Evolutionary conservation across 2,329 filamentous ascomycete genomes (phyloP), one percentile per base, ranked within the genome.

Genomic region (Diaporthe humulicola): DNA sequence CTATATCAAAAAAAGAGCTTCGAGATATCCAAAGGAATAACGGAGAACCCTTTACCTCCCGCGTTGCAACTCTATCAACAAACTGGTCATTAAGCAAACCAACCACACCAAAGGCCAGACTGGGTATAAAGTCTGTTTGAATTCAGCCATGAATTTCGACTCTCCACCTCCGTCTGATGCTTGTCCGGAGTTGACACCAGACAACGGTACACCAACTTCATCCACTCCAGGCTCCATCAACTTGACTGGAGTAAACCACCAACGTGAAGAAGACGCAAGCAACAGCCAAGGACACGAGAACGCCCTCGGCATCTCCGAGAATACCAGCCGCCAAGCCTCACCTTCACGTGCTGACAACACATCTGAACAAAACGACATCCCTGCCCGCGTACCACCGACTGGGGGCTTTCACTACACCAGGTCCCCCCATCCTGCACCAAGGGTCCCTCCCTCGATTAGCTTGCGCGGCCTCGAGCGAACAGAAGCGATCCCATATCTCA

Each of bases 161-260:
- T 25, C 40, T 50, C 9, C 54, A 9, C 69, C 54, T 36, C 30
- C 38, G 3, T 36, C 8, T 45, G 54, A 38, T 25, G 69, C 19
- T 25, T n/a, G 9, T 14, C 69, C 69, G 9, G 69, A 50, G 12
- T 45, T 60, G 19, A 71, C n/a, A 36, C 14, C 54, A 30, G 69
- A 60, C 42, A 48, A 58, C 10, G 54, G 40, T 6, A 57, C 69
- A 14, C 1, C 30, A 9, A 36, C 17, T 22, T 22, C 25, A 2
- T 33, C 36, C 9, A 14, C 19, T 38, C 12, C 52, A 42, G 5
- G 15, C n/a, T 48, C 10, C 19, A 6, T n/a, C 1, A 12, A 10
- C 25, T 4, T 3, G 48, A 48, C 14, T 12, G 50, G 3, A 6
- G 30, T 9, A 19, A 56, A 8, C 25, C 25, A 7, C 19, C 19